Evolutionary conservation across 1,139 yeast species (phyloP).

Genomic region (Pichia kudriavzevii): DNA sequence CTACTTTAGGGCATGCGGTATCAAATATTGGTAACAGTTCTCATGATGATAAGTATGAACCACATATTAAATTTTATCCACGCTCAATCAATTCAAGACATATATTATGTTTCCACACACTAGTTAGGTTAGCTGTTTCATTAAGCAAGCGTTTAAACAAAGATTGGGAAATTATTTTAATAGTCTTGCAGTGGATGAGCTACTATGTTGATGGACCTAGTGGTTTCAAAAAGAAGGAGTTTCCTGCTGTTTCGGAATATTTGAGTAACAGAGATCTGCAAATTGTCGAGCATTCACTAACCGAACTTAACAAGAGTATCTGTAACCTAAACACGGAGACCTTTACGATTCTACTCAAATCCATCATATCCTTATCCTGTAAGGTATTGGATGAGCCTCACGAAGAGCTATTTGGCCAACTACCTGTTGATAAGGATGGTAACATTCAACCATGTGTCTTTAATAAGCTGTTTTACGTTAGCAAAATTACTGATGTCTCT

Average conservation of each 20-base stretch:
- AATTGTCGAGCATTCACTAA: constrained; percentile 47
- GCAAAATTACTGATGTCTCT: constrained; percentile 38
- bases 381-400: constrained; percentile 8
- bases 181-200: constrained; percentile 71
- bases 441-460: constrained; percentile 32
- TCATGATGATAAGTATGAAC: background rate
- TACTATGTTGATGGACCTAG: constrained; percentile 59
- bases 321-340: constrained; percentile 44
- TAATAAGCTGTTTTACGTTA: constrained; percentile 36
- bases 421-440: constrained; percentile 18
- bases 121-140: constrained; percentile 68
- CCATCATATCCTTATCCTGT: constrained; percentile 40
- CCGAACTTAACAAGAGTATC: constrained; percentile 58
- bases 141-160: constrained; percentile 61
- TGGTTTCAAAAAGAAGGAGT: constrained; percentile 29
- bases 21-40: constrained; percentile 22
- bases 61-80: constrained; percentile 28
- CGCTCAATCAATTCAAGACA: constrained; percentile 54
- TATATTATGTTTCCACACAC: constrained; percentile 69
- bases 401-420: constrained; percentile 12
- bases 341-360: constrained; percentile 38
- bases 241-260: constrained; percentile 31
- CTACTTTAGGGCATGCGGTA: constrained; percentile 31
- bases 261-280: constrained; percentile 39
- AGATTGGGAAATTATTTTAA: constrained; percentile 65